Evolutionary conservation across 2,329 filamentous ascomycete species (phyloP).

Genomic region (Thermothelomyces thermophilus): DNA sequence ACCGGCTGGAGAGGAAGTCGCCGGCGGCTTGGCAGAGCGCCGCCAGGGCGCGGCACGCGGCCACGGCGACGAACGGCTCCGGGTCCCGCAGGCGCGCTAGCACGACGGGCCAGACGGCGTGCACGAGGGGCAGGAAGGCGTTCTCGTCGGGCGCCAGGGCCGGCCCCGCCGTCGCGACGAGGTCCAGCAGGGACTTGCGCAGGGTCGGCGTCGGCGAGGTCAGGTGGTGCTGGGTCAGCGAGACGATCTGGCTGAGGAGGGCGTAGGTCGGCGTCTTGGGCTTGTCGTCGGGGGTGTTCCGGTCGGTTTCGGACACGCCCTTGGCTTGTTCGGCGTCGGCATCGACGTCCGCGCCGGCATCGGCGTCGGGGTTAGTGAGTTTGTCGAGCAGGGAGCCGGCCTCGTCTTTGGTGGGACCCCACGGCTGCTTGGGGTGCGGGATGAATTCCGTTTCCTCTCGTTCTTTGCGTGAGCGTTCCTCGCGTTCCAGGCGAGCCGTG

Average conservation of each 20-base stretch:
- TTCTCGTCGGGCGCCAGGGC: conserved; percentile 71
- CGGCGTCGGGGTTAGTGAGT: conserved; percentile 26
- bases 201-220: conserved; percentile 76
- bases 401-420: conserved; percentile 26
- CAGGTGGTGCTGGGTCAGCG: conserved; percentile 82
- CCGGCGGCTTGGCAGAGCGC: conserved; percentile 66
- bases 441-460: conserved; percentile 24
- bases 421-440: conserved; percentile 34
- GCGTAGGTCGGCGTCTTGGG: conserved; percentile 69
- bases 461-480: conserved; percentile 27
- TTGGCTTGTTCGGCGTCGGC: conserved; percentile 29
- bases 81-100: conserved; percentile 58
- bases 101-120: conserved; percentile 84
- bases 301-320: conserved; percentile 19
- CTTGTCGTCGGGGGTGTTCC: conserved; percentile 28
- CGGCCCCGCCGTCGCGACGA: conserved; percentile 66
- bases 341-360: conserved; percentile 27
- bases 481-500: conserved; percentile 52
- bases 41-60: conserved; percentile 62
- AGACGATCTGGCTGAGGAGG: conserved; percentile 75
- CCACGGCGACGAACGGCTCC: conserved; percentile 62
- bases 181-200: conserved; percentile 67
- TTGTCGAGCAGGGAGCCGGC: conserved; percentile 5
- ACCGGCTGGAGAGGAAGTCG: conserved; percentile 70
- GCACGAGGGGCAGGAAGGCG: conserved; percentile 79